Evolutionary conservation across 2,329 filamentous ascomycete species (phyloP), one percentile per base, ranked within the genome.

Genomic region (Fusarium xylarioides): DNA sequence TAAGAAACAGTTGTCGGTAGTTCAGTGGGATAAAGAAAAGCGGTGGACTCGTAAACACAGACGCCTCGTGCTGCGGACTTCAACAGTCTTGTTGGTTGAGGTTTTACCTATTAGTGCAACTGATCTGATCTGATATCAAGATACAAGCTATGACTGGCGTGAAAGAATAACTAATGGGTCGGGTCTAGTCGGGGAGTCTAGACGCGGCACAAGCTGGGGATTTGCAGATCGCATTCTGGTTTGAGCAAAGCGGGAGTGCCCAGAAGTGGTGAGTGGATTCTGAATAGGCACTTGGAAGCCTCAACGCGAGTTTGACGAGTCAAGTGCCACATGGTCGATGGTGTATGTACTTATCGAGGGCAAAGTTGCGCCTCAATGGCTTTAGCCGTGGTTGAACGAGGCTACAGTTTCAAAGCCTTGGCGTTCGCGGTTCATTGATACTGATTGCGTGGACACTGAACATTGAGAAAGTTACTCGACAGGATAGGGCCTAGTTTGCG

Each of bases 21-120:
- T 32, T 46, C 8, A 47, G 46, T 68, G 46, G 54, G 37, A 63
- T 47, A 26, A 26, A 47, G 18, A 9, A 35, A 59, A 42, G 53
- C 26, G 47, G 54, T 38, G 50, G 43, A 26, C 30, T 53, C 30
- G 59, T 58, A 74, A 74, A 74, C 55, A 74, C 63, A 74, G 40
- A 72, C 71, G 71, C 71, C 71, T 65, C 71, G 32, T 47, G 15
- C 30, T 52, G 32, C 30, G 43, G 37, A 54, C 37, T 47, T 46
- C 62, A 71, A 53, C 62, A 57, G 62, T 73, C 42, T 43, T 40
- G 34, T 46, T 57, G 42, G 70, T 61, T 59, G 66, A 68, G 50
- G 50, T 34, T 30, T 26, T 35, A 28, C 26, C 26, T 28, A 43
- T 26, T 50, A 44, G 66, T 49, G 66, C 37, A 32, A 35, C 28